These are phyloP conservation scores for Zea luxurians DNA, from an alignment of 176 grass and related monocot species.

Conservation along the genomic window DNA sequence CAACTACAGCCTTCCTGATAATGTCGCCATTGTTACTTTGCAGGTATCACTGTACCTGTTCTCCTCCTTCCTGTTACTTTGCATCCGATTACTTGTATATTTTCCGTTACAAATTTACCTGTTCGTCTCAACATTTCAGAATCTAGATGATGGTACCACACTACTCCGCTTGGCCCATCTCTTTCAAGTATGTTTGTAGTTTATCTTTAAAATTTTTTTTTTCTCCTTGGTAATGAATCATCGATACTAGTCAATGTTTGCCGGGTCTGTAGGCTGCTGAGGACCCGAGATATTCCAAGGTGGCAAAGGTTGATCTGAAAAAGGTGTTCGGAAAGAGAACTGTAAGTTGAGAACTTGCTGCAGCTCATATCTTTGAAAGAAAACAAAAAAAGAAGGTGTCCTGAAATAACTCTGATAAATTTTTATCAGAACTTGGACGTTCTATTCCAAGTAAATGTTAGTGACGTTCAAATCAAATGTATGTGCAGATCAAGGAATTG, in stretches of 20 bases:
- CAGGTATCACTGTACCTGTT: conserved; percentile 52
- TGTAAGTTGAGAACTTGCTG: conserved; percentile 44
- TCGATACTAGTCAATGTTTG: neutral
- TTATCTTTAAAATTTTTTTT: neutral
- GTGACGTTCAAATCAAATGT: neutral
- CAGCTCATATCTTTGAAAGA: neutral
- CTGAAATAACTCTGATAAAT: neutral
- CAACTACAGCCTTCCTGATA: conserved; percentile 80
- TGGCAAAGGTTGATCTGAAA: conserved; percentile 69
- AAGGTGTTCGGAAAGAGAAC: conserved; percentile 66
- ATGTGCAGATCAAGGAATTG: conserved; percentile 68
- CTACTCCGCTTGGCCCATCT: conserved; percentile 82
- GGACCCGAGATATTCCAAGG: conserved; percentile 59
- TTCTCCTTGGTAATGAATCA: neutral
- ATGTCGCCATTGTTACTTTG: conserved; percentile 85
- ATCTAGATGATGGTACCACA: conserved; percentile 69
- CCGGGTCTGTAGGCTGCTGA: conserved; percentile 49
- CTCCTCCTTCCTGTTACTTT: neutral
- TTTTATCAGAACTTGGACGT: neutral
- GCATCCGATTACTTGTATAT: neutral
- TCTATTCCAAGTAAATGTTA: neutral
- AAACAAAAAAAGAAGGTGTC: neutral
- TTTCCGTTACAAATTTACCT: neutral
- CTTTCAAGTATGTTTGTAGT: conserved; percentile 57
- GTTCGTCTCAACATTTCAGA: conserved; percentile 47